Evolutionary conservation across 257 asterid species (phyloP).

Genomic region (Solanum paucissectum): DNA sequence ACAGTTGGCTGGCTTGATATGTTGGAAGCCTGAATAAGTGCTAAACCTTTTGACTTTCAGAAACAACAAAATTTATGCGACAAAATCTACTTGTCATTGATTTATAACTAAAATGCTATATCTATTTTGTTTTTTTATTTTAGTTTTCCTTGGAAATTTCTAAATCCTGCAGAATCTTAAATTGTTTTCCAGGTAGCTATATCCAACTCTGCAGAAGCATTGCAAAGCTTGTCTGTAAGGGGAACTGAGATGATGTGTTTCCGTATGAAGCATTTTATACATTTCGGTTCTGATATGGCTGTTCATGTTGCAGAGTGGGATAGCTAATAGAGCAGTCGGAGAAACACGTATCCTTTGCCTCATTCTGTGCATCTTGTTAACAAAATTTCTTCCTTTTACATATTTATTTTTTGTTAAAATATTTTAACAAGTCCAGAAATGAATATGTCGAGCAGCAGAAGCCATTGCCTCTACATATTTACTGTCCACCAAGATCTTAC

Average conservation of each 20-base stretch:
- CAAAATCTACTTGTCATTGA: neutral
- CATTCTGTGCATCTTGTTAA: neutral
- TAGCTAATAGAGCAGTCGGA: slow-evolving; percentile 84
- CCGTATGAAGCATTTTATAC: neutral
- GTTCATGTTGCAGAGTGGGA: slow-evolving; percentile 45
- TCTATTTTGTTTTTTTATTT: neutral
- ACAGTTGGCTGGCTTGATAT: neutral
- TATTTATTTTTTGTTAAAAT: neutral
- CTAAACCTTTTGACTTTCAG: neutral
- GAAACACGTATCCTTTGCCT: slow-evolving; percentile 66
- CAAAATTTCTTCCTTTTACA: neutral
- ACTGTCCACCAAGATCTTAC: slow-evolving; percentile 42
- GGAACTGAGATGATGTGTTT: neutral
- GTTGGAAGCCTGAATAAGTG: neutral
- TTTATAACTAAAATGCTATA: neutral
- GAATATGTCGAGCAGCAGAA: slow-evolving; percentile 83
- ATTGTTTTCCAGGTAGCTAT: slow-evolving; percentile 39
- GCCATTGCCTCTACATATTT: slow-evolving; percentile 67
- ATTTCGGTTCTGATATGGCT: slow-evolving; percentile 3
- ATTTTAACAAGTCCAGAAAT: slow-evolving; percentile 47
- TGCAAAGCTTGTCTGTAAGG: slow-evolving; percentile 58
- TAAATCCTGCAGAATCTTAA: neutral
- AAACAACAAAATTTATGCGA: neutral
- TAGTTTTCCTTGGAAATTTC: neutral
- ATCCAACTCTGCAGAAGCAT: slow-evolving; percentile 48